Evolutionary conservation across 768 basidiomycete species (phyloP).

Genomic region (Coprinellus micaceus): DNA sequence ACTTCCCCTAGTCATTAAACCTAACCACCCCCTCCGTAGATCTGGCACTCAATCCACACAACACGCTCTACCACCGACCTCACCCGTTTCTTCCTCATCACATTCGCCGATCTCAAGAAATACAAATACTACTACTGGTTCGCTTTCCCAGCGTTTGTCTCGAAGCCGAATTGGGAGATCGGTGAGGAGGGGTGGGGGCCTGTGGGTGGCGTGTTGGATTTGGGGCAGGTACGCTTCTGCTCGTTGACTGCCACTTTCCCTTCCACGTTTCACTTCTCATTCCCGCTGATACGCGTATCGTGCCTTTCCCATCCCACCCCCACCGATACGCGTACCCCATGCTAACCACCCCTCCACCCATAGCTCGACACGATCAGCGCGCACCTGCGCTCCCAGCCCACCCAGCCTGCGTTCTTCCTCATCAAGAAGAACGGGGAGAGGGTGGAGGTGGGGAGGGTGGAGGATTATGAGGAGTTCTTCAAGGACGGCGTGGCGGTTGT

Average conservation of each 20-base stretch:
- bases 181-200: background rate
- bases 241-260: conserved; percentile 1
- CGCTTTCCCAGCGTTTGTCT: conserved; percentile 87
- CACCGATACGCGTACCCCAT: too few species aligned
- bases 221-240: too few species aligned
- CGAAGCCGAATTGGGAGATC: conserved; percentile 90
- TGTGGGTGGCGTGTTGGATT: conserved; percentile 44
- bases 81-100: conserved; percentile 82
- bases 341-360: too few species aligned
- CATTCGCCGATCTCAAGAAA: conserved; percentile 96
- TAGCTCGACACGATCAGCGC: conserved; percentile 55
- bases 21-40: conserved; percentile 36
- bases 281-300: too few species aligned
- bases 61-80: conserved; percentile 55
- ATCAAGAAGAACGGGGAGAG: conserved; percentile 33
- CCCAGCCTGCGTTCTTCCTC: conserved; percentile 59
- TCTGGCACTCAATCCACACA: conserved; percentile 60
- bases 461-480: conserved; percentile 61
- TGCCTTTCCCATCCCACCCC: too few species aligned
- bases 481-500: too few species aligned
- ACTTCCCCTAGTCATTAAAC: background rate
- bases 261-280: background rate
- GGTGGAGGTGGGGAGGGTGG: conserved; percentile 45
- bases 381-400: conserved; percentile 37
- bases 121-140: conserved; percentile 99